A percentile compares a stretch with the other conserved stretches of the same genome.
These are phyloP conservation scores for Chaetomiaceae sp. DNA, from an alignment of 2,329 filamentous ascomycete species.

Conservation along the genomic window DNA sequence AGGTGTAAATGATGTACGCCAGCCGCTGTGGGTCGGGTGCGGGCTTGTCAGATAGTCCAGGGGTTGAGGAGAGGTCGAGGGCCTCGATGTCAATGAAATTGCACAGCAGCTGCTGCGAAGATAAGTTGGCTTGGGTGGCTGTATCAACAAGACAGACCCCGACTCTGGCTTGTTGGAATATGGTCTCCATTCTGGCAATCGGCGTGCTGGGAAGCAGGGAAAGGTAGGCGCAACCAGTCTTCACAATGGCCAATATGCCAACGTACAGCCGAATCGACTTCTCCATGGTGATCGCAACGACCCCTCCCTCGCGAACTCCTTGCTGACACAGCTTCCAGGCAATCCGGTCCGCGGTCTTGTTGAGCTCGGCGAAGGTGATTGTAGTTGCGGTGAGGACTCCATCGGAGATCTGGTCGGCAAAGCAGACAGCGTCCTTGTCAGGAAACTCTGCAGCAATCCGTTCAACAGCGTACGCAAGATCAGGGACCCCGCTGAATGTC, in stretches of 20 bases:
- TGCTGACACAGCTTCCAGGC: slow-evolving; percentile 49
- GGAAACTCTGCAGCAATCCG: slow-evolving; percentile 44
- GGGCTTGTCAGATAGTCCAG: slow-evolving; percentile 35
- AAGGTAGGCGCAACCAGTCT: slow-evolving; percentile 73
- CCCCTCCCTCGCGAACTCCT: slow-evolving; percentile 46
- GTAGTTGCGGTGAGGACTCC: slow-evolving; percentile 33
- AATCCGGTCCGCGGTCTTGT: slow-evolving; percentile 58
- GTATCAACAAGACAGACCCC: slow-evolving; percentile 40
- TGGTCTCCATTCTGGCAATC: slow-evolving; percentile 50
- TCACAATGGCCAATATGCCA: slow-evolving; percentile 68
- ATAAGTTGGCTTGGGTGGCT: slow-evolving; percentile 14
- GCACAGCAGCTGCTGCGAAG: slow-evolving; percentile 19
- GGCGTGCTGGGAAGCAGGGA: slow-evolving; percentile 73
- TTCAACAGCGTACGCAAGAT: slow-evolving; percentile 53
- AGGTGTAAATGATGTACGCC: slow-evolving; percentile 78
- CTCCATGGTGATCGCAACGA: slow-evolving; percentile 72
- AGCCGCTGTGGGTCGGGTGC: slow-evolving; percentile 39
- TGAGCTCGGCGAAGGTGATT: slow-evolving; percentile 62
- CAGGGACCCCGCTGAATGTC: slow-evolving; percentile 33
- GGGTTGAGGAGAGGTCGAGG: slow-evolving; percentile 22
- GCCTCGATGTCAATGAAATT: slow-evolving; percentile 34
- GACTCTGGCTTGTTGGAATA: slow-evolving; percentile 57
- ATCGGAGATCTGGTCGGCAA: slow-evolving; percentile 47
- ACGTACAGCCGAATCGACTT: slow-evolving; percentile 71
- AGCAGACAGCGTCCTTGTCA: slow-evolving; percentile 57